Evolutionary conservation across 495 filamentous ascomycete species (phyloP).

Genomic region (Amorphotheca resinae): DNA sequence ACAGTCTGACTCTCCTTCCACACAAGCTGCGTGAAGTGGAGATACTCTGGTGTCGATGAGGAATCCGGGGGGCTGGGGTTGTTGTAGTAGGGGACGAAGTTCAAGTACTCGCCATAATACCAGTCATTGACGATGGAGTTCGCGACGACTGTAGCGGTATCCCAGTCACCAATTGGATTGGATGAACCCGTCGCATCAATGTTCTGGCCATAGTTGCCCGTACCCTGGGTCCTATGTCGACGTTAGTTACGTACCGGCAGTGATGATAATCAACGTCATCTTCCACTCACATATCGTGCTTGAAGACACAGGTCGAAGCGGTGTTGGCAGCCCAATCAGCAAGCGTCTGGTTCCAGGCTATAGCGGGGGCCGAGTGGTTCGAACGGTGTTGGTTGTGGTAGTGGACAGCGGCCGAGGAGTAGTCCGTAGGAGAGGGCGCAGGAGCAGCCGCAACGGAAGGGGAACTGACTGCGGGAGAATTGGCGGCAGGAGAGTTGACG

Average conservation of each 20-base stretch:
- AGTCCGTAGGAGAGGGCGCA: constrained; percentile 23
- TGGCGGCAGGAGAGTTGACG: constrained; percentile 5
- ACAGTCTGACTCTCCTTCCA: constrained; percentile 63
- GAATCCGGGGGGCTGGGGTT: constrained; percentile 37
- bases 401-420: constrained; percentile 30
- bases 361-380: constrained; percentile 58
- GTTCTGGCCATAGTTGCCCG: constrained; percentile 75
- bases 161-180: constrained; percentile 9
- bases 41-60: constrained; percentile 65
- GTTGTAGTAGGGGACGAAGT: constrained; percentile 29
- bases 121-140: constrained; percentile 60
- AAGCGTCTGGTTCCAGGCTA: constrained; percentile 51
- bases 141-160: constrained; percentile 36
- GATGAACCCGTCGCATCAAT: constrained; percentile 40
- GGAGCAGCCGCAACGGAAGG: constrained; percentile 12
- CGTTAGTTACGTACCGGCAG: constrained; percentile 9
- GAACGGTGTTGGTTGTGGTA: constrained; percentile 81
- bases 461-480: constrained; percentile 8
- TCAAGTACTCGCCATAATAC: constrained; percentile 66
- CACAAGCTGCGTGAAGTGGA: constrained; percentile 84
- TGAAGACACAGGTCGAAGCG: constrained; percentile 50
- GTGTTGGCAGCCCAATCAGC: constrained; percentile 44
- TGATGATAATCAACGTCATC: no score
- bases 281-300: constrained; percentile 70
- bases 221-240: constrained; percentile 6